Evolutionary conservation across 1,284 basidiomycete genomes (phyloP).

Genomic region (Trichosporon ovoides): DNA sequence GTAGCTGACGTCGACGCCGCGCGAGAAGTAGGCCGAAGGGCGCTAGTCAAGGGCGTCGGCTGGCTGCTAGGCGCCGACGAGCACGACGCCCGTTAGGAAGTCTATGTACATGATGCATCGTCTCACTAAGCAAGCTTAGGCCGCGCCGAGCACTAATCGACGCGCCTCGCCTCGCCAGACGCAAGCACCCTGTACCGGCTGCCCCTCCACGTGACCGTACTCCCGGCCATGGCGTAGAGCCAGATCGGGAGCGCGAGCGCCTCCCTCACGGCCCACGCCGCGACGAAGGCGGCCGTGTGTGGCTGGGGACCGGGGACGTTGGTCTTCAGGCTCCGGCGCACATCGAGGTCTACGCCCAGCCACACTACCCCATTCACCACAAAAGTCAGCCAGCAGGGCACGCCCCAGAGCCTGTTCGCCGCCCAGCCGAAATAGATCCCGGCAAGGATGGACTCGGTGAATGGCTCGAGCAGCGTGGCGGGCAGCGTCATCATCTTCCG

Average conservation of each 20-base stretch:
- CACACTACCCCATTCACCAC: constrained; percentile 64
- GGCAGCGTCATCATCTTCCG: constrained; percentile 82
- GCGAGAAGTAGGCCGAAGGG: constrained; percentile 38
- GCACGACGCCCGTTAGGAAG: constrained; percentile 1
- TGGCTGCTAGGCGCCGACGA: constrained; percentile 50
- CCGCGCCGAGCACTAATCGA: not conserved
- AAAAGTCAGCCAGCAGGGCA: constrained; percentile 61
- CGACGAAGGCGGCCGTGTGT: constrained; percentile 56
- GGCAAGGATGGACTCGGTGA: constrained; percentile 75
- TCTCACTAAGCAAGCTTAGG: not conserved
- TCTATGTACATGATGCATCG: not conserved
- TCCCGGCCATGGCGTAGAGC: constrained; percentile 69
- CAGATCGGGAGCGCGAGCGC: constrained; percentile 77
- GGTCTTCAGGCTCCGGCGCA: constrained; percentile 34
- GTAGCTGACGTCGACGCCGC: constrained; percentile 41
- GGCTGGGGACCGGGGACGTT: constrained; percentile 62
- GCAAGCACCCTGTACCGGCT: constrained; percentile 39
- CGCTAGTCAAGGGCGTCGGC: constrained; percentile 47
- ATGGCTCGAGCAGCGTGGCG: constrained; percentile 78
- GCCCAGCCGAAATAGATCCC: constrained; percentile 62
- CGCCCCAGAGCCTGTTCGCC: constrained; percentile 55
- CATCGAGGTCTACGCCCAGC: constrained; percentile 46
- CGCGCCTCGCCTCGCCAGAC: constrained; percentile 30
- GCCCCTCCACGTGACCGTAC: constrained; percentile 78
- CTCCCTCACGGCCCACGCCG: constrained; percentile 73